These are phyloP conservation scores for Trebouxia sp. DNA, from an alignment of 139 green algal species.

Conservation along the genomic window DNA sequence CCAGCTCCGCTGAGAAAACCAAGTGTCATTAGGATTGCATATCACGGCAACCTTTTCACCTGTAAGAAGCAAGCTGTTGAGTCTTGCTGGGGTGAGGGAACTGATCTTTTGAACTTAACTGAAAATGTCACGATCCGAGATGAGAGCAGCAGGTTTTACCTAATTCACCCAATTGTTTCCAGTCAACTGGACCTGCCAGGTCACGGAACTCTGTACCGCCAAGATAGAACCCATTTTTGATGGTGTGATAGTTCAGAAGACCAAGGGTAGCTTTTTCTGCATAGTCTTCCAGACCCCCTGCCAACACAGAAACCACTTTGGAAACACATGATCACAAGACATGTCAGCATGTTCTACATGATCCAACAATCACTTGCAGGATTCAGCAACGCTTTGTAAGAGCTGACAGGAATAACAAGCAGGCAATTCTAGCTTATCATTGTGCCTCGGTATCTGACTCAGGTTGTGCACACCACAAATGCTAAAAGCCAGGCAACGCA, in stretches of 20 bases:
- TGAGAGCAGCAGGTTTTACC: neutral
- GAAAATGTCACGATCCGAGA: neutral
- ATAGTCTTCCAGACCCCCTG: slow-evolving; percentile 4
- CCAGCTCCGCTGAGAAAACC: slow-evolving; percentile 15
- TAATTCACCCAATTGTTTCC: neutral
- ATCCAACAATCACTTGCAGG: too few relatives aligned
- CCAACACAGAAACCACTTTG: neutral
- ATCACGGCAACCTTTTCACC: neutral
- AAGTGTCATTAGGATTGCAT: slow-evolving; percentile 15
- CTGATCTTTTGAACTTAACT: neutral
- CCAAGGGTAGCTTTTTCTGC: slow-evolving; percentile 6
- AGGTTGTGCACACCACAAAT: too few relatives aligned
- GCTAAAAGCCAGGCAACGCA: too few relatives aligned
- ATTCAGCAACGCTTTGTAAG: too few relatives aligned
- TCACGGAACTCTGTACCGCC: slow-evolving; percentile 8
- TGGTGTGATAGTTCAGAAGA: slow-evolving; percentile 10
- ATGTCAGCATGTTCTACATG: neutral
- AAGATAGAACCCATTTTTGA: slow-evolving; percentile 3
- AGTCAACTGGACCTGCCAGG: slow-evolving; percentile 10
- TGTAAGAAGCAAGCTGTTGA: neutral
- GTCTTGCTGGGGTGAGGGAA: neutral
- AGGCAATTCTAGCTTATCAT: too few relatives aligned
- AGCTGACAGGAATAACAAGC: too few relatives aligned
- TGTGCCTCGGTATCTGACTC: too few relatives aligned
- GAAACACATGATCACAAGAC: neutral